Evolutionary conservation across 176 grass and related monocot genomes (phyloP).

Genomic region (Olyra latifolia): DNA sequence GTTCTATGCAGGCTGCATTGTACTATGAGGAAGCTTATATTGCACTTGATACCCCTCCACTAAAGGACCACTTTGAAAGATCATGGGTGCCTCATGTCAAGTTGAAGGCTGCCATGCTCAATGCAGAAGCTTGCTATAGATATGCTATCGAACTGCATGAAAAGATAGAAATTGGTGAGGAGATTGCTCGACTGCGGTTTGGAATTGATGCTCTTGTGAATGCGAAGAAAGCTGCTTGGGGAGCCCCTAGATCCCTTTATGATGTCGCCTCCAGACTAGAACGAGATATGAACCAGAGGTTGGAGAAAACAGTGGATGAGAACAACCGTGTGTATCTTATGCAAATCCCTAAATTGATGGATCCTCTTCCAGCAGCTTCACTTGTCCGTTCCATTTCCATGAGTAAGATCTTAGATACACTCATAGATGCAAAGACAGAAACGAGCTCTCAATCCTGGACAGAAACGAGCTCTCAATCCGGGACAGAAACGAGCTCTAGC

Average conservation of each 20-base stretch:
- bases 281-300: conserved; percentile 42
- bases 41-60: conserved; percentile 42
- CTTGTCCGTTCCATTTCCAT: conserved; percentile 48
- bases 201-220: conserved; percentile 45
- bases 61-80: conserved; percentile 69
- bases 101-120: conserved; percentile 61
- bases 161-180: conserved; percentile 73
- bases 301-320: conserved; percentile 57
- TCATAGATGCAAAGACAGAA: conserved; percentile 43
- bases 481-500: too few species aligned
- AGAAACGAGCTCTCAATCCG: neutral
- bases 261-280: conserved; percentile 52
- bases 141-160: conserved; percentile 58
- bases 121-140: conserved; percentile 62
- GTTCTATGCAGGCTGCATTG: conserved; percentile 61
- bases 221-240: conserved; percentile 54
- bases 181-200: conserved; percentile 57
- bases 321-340: conserved; percentile 59
- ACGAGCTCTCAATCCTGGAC: neutral
- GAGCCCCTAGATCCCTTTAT: conserved; percentile 46
- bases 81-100: conserved; percentile 74
- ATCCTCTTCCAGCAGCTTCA: conserved; percentile 45
- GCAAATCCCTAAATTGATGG: conserved; percentile 40
- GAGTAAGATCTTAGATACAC: conserved; percentile 35
- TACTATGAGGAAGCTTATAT: conserved; percentile 76